Evolutionary conservation across 2,329 filamentous ascomycete genomes (phyloP).

Genomic region (Pseudogymnoascus sp.): DNA sequence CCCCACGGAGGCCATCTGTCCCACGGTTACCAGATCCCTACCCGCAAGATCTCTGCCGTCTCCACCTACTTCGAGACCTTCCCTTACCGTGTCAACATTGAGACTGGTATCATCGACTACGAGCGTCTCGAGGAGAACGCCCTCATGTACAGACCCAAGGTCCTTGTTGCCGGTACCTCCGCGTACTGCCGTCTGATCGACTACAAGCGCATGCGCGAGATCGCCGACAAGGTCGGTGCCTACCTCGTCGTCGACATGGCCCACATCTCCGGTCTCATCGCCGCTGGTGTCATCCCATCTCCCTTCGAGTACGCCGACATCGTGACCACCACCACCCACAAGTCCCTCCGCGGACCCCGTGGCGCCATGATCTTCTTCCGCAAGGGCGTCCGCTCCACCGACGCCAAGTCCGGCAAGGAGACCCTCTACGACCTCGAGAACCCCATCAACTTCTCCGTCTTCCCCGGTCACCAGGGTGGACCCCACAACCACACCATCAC

Average conservation of each 20-base stretch:
- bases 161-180: slow-evolving; percentile 92
- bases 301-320: slow-evolving; percentile 92
- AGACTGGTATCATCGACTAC: slow-evolving; percentile 96
- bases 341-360: slow-evolving; percentile 93
- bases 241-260: slow-evolving; percentile 98
- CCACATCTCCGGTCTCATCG: slow-evolving; percentile 93
- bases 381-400: slow-evolving; percentile 84
- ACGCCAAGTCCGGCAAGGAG: slow-evolving; percentile 86
- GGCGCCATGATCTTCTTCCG: slow-evolving; percentile 99
- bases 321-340: slow-evolving; percentile 98
- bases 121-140: slow-evolving; percentile 86
- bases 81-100: slow-evolving; percentile 83
- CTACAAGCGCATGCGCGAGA: slow-evolving; percentile 92
- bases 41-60: slow-evolving; percentile 94
- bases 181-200: slow-evolving; percentile 98
- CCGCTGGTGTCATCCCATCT: slow-evolving; percentile 84
- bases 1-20: slow-evolving; percentile 94
- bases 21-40: slow-evolving; percentile 94
- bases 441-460: slow-evolving; percentile 98
- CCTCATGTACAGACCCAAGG: slow-evolving; percentile 86
- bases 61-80: slow-evolving; percentile 99
- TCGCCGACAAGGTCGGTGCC: slow-evolving; percentile 85
- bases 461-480: slow-evolving; percentile 96
- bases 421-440: slow-evolving; percentile 87
- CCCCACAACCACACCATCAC: slow-evolving; percentile 99